These are phyloP conservation scores for Podospora tetraspora DNA, from an alignment of 495 filamentous ascomycete genomes.

Conservation along the genomic window DNA sequence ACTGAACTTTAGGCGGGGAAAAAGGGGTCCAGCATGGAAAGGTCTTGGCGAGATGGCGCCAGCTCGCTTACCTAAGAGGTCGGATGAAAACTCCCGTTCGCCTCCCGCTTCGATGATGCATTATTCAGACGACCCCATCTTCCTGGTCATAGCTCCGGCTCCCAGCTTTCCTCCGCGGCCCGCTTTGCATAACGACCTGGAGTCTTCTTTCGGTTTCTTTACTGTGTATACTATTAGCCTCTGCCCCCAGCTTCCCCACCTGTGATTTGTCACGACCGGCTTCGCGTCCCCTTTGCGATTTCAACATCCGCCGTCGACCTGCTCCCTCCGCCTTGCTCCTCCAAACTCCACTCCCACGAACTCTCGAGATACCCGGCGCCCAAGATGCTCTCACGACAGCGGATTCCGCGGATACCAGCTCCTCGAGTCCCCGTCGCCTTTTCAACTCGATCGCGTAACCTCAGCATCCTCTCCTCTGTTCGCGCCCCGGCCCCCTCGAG, in stretches of 20 bases:
- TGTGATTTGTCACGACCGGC: neutral
- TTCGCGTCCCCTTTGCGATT: neutral
- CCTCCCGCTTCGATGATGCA: constrained; percentile 14
- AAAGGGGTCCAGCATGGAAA: neutral
- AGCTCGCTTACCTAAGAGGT: neutral
- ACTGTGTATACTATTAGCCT: constrained; percentile 18
- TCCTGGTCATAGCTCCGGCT: constrained; percentile 14
- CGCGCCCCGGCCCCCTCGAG: constrained; percentile 14
- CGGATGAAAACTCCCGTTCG: constrained; percentile 3
- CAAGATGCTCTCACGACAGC: constrained; percentile 34
- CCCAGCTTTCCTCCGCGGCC: constrained; percentile 8
- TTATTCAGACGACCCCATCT: constrained; percentile 29
- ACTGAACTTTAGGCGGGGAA: neutral
- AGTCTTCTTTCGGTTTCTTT: constrained; percentile 3
- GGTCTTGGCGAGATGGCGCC: neutral
- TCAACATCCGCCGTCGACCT: neutral
- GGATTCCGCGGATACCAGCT: constrained; percentile 24
- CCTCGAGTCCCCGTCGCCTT: constrained; percentile 16
- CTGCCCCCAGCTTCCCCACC: neutral
- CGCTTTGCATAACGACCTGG: neutral
- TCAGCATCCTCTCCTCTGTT: constrained; percentile 13
- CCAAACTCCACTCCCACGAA: constrained; percentile 17
- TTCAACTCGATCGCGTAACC: constrained; percentile 14
- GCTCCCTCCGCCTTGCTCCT: neutral
- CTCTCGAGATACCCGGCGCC: constrained; percentile 5